phyloP scores from a whole-genome alignment of 2,329 filamentous ascomycete species.

The Thelonectria rubi region DNA sequence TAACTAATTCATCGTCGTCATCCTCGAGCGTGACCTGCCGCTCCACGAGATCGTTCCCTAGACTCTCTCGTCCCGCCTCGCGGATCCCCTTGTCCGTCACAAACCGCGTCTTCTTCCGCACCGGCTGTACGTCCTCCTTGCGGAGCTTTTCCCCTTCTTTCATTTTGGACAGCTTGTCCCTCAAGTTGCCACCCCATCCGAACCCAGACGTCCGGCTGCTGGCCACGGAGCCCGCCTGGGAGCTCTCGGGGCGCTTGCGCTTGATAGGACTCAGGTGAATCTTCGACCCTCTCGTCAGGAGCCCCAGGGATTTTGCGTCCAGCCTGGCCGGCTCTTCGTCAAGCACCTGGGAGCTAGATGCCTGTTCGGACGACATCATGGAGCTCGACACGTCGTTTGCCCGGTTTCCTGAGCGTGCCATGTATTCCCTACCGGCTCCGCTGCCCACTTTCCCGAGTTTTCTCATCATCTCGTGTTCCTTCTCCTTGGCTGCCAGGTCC shows the following conservation, averaged over 20 bases:
- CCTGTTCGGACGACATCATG: constrained; percentile 30
- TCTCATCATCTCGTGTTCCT: constrained; percentile 76
- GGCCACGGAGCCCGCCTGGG: constrained; percentile 43
- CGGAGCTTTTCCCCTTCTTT: constrained; percentile 65
- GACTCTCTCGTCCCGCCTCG: constrained; percentile 78
- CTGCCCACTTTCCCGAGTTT: constrained; percentile 71
- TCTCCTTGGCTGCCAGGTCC: constrained; percentile 72
- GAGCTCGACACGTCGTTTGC: constrained; percentile 22
- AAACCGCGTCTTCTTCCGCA: constrained; percentile 80
- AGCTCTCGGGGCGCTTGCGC: constrained; percentile 63
- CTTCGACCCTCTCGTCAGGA: constrained; percentile 50
- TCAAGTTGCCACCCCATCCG: constrained; percentile 67
- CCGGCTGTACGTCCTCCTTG: constrained; percentile 52
- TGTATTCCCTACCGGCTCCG: constrained; percentile 76
- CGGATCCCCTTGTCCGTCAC: constrained; percentile 80
- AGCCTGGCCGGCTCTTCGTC: constrained; percentile 46
- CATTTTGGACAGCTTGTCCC: constrained; percentile 68
- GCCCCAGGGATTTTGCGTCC: constrained; percentile 53
- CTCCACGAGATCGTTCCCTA: constrained; percentile 62
- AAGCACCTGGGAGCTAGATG: constrained; percentile 29
- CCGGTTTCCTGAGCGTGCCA: constrained; percentile 55
- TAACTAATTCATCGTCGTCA: constrained; percentile 63
- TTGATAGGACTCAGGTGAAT: constrained; percentile 69
- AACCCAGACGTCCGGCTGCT: constrained; percentile 46
- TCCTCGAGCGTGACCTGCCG: constrained; percentile 51